Evolutionary conservation across 1,139 yeast genomes (phyloP).

Genomic region (Taphrina populina): DNA sequence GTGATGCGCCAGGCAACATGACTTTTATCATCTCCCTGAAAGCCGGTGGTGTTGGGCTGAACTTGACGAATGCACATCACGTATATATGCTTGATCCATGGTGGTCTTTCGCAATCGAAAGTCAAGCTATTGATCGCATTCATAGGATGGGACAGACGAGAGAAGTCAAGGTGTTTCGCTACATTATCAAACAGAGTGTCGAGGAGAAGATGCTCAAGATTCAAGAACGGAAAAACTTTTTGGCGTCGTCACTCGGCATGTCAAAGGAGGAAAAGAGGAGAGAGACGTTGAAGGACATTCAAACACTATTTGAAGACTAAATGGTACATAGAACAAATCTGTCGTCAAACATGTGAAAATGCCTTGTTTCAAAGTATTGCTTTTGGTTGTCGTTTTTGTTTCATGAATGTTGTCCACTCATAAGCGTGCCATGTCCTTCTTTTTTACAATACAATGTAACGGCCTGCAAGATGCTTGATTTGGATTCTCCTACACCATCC

Average conservation of each 20-base stretch:
- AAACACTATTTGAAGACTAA: constrained; percentile 60
- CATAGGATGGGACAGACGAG: constrained; percentile 82
- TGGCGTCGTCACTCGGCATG: constrained; percentile 81
- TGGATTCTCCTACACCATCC: too few relatives aligned
- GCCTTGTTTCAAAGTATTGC: too few relatives aligned
- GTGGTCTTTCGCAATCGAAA: constrained; percentile 96
- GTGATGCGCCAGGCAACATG: constrained; percentile 47
- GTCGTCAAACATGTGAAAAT: too few relatives aligned
- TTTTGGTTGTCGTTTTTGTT: too few relatives aligned
- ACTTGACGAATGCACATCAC: constrained; percentile 77
- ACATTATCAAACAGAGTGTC: constrained; percentile 79
- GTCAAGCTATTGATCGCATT: constrained; percentile 90
- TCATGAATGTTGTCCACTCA: too few relatives aligned
- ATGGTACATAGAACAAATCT: too few relatives aligned
- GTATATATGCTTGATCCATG: constrained; percentile 97
- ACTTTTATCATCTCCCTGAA: constrained; percentile 73
- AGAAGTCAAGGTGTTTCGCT: constrained; percentile 72
- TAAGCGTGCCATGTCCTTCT: too few relatives aligned
- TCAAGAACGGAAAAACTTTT: constrained; percentile 78
- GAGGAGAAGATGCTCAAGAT: constrained; percentile 86
- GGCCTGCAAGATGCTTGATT: too few relatives aligned
- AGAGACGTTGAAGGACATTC: constrained; percentile 76
- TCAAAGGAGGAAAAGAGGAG: constrained; percentile 73
- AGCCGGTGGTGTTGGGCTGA: constrained; percentile 95
- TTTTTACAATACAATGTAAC: too few relatives aligned